Evolutionary conservation across 805 yeast species (phyloP).

Genomic region (Myxozyma neotropica): DNA sequence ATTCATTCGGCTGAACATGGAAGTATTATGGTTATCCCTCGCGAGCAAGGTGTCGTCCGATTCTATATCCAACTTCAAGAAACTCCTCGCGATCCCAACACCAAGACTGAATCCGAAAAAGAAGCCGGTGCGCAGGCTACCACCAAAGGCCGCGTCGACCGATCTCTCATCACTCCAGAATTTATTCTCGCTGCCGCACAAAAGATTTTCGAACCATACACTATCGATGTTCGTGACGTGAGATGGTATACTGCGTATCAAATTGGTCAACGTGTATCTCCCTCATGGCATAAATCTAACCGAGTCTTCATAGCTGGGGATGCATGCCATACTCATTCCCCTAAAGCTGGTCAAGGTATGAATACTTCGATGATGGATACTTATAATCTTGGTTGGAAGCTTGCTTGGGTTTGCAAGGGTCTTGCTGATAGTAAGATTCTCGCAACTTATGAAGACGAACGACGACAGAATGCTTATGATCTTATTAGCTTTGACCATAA

Average conservation of each 20-base stretch:
- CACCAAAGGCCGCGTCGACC: slow-evolving; percentile 37
- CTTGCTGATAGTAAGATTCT: slow-evolving; percentile 38
- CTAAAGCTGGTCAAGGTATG: slow-evolving; percentile 46
- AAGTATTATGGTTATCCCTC: slow-evolving; percentile 44
- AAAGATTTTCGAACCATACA: slow-evolving; percentile 37
- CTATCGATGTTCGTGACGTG: slow-evolving; percentile 38
- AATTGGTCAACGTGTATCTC: slow-evolving; percentile 44
- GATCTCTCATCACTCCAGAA: slow-evolving; percentile 44
- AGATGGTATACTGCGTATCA: slow-evolving; percentile 26
- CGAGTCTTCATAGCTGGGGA: slow-evolving; percentile 45
- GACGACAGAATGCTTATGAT: slow-evolving; percentile 42
- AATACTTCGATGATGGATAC: slow-evolving; percentile 43
- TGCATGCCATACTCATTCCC: slow-evolving; percentile 38
- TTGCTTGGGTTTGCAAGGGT: slow-evolving; percentile 43
- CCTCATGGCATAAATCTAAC: slow-evolving; percentile 35
- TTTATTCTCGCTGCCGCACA: slow-evolving; percentile 38
- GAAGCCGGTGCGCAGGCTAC: slow-evolving; percentile 32
- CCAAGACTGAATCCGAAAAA: slow-evolving; percentile 13
- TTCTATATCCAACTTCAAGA: slow-evolving; percentile 41
- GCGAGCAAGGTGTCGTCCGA: slow-evolving; percentile 43
- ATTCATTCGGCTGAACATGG: slow-evolving; percentile 43
- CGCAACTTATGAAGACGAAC: slow-evolving; percentile 42
- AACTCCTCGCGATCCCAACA: slow-evolving; percentile 16
- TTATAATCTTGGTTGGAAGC: slow-evolving; percentile 43
- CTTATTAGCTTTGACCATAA: slow-evolving; percentile 43